Evolutionary conservation across 305 asterid genomes (phyloP), one percentile per base, ranked within the genome.

Genomic region (Solanum hybrid): DNA sequence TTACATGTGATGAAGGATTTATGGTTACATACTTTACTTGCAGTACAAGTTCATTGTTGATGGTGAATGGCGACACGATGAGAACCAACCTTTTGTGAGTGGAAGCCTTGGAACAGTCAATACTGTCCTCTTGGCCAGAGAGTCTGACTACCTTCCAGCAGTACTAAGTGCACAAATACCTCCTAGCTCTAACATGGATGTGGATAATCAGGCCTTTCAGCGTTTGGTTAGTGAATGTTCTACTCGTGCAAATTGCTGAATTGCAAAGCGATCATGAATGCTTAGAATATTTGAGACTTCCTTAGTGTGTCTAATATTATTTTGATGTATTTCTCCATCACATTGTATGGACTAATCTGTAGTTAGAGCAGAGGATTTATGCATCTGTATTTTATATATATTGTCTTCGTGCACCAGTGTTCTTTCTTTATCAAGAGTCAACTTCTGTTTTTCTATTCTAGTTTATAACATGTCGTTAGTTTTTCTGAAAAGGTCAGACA

Each of bases 51-150:
- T 96, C 93, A 93, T 97, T 80, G 99, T 97, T 91, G 99, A 97
- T 94, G 99, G 99, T 90, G 99, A 97, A 89, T 96, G 98, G 97
- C 94, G 97, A 87, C 98, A 97, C 85, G 99, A 97, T 86, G 99
- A 97, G 92, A 96, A 92, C 90, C 98, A 94, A 91, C 96, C 98
- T 82, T 93, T 93, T 89, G 93, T 94, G 79, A 94, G 89, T 78
- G 93, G 98, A 92, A 97, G 93, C 91, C 92, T 92, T 92, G 99
- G 98, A 89, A 94, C 91, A 75, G 97, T 97, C 90, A 97, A 97
- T 92, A 96, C 98, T 68, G 90, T 97, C 89, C 94, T 96, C 89
- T 95, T 97, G 91, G 91, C 96, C 33, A 90, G 94, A 91, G 98
- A 95, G 78, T 91, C 97, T 26, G 95, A 94, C 76, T 93, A 89